Conservation (phyloP, 2,329 filamentous ascomycete species). For the Aspergillus japonicus region DNA sequence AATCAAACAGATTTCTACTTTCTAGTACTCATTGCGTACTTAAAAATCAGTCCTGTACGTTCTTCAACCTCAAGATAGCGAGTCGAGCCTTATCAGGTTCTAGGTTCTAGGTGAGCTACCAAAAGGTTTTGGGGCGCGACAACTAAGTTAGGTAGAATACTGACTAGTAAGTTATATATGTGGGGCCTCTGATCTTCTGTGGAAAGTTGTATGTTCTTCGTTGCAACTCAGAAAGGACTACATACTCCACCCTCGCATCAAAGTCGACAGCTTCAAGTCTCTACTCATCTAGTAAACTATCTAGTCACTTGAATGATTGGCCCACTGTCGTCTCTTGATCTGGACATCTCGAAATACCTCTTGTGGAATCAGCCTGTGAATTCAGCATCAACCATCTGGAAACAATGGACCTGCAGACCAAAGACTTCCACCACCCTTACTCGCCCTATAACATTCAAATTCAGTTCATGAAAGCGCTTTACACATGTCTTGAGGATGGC, state of each 20-base stretch:
- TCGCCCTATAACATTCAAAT: constrained; percentile 83
- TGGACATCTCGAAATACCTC: background rate
- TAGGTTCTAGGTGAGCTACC: too few relatives aligned
- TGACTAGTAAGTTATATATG: background rate
- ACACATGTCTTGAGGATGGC: constrained; percentile 72
- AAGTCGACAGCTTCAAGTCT: background rate
- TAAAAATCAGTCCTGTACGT: too few relatives aligned
- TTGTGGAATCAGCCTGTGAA: background rate
- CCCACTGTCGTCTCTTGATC: background rate
- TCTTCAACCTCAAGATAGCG: too few relatives aligned
- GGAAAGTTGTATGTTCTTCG: background rate
- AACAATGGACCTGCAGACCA: constrained; percentile 34
- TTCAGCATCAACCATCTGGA: background rate
- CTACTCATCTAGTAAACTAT: background rate
- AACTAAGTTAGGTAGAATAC: too few relatives aligned
- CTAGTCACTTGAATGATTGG: constrained; percentile 1
- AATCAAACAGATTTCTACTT: too few relatives aligned
- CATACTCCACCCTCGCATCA: background rate
- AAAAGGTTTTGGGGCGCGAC: too few relatives aligned
- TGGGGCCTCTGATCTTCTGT: background rate
- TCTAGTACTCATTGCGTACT: too few relatives aligned
- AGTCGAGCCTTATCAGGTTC: too few relatives aligned
- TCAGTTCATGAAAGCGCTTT: constrained; percentile 82
- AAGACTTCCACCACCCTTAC: constrained; percentile 82
- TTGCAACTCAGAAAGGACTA: background rate